These are phyloP conservation scores for Ophiocytium majus DNA, from an alignment of 352 stramenopile species.

Conservation along the genomic window DNA sequence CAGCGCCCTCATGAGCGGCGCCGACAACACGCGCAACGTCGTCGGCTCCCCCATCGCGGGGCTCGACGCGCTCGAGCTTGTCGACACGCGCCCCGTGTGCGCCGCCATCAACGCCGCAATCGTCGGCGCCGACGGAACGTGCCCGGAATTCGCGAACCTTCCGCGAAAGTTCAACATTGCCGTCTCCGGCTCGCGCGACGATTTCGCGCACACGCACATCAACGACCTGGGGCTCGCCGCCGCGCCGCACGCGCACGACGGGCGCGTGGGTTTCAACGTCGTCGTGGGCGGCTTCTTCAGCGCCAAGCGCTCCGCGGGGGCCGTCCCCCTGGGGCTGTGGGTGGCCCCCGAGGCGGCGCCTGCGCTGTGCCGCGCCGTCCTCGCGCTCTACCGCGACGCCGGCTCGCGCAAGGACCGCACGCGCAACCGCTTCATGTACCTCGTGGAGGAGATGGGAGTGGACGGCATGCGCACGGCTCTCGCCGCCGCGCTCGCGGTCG, in stretches of 20 bases:
- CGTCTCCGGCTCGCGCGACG: conserved; percentile 67
- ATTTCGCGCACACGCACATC: conserved; percentile 75
- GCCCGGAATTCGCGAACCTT: conserved; percentile 69
- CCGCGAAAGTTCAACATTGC: conserved; percentile 78
- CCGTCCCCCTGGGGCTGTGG: conserved; percentile 68
- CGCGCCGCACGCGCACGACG: conserved; percentile 62
- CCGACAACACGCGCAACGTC: conserved; percentile 73
- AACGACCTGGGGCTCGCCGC: conserved; percentile 73
- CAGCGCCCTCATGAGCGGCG: conserved; percentile 44
- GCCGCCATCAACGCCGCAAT: conserved; percentile 70
- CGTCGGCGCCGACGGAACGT: conserved; percentile 65
- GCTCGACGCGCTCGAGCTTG: conserved; percentile 70
- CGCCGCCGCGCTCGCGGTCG: conserved; percentile 64
- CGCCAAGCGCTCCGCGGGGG: conserved; percentile 69
- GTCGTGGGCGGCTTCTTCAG: conserved; percentile 75
- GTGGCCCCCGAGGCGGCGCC: conserved; percentile 66
- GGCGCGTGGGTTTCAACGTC: conserved; percentile 74
- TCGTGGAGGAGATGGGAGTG: conserved; percentile 73
- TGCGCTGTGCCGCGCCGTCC: conserved; percentile 65
- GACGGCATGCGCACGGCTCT: conserved; percentile 65
- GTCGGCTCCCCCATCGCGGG: conserved; percentile 71
- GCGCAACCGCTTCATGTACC: conserved; percentile 71
- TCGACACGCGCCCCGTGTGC: conserved; percentile 67
- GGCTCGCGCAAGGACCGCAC: conserved; percentile 67
- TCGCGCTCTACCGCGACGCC: conserved; percentile 71